Evolutionary conservation across 2,329 filamentous ascomycete genomes (phyloP).

Genomic region (Eutypella sp.): DNA sequence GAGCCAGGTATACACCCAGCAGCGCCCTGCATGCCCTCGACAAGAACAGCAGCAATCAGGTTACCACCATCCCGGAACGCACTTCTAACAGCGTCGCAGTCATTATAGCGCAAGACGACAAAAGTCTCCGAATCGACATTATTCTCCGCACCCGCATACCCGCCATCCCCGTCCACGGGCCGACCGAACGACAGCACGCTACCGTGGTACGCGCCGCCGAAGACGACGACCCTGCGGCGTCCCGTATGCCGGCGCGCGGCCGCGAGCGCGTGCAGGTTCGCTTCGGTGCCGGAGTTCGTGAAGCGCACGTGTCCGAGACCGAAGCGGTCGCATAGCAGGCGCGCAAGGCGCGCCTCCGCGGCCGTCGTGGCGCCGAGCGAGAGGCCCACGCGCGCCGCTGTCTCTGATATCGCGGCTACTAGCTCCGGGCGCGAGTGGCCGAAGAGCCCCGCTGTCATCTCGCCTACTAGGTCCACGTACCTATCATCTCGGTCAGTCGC

Average conservation of each 20-base stretch:
- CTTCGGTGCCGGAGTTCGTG: conserved; percentile 62
- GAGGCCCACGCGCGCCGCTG: conserved; percentile 43
- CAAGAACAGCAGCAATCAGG: conserved; percentile 56
- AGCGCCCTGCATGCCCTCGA: conserved; percentile 63
- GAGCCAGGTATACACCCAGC: conserved; percentile 52
- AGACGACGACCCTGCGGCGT: conserved; percentile 45
- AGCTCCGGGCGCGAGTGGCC: conserved; percentile 59
- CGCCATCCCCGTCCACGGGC: conserved; percentile 4
- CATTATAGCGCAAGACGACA: conserved; percentile 58
- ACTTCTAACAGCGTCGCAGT: conserved; percentile 39
- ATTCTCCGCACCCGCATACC: conserved; percentile 30
- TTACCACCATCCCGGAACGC: conserved; percentile 35
- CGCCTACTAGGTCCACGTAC: conserved; percentile 58
- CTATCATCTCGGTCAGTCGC: conserved; percentile 14
- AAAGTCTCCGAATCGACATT: conserved; percentile 50
- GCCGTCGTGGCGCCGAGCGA: conserved; percentile 50
- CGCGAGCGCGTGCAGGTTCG: conserved; percentile 55
- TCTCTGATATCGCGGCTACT: conserved; percentile 9
- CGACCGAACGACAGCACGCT: conserved; percentile 44
- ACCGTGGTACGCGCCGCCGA: conserved; percentile 49
- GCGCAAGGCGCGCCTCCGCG: conserved; percentile 48
- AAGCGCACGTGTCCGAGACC: conserved; percentile 53
- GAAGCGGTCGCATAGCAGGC: conserved; percentile 50
- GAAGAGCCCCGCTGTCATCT: conserved; percentile 61
- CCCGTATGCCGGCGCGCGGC: conserved; percentile 43